These are phyloP conservation scores for Pezicula radicicola DNA, from an alignment of 2,329 filamentous ascomycete genomes.

Conservation along the genomic window DNA sequence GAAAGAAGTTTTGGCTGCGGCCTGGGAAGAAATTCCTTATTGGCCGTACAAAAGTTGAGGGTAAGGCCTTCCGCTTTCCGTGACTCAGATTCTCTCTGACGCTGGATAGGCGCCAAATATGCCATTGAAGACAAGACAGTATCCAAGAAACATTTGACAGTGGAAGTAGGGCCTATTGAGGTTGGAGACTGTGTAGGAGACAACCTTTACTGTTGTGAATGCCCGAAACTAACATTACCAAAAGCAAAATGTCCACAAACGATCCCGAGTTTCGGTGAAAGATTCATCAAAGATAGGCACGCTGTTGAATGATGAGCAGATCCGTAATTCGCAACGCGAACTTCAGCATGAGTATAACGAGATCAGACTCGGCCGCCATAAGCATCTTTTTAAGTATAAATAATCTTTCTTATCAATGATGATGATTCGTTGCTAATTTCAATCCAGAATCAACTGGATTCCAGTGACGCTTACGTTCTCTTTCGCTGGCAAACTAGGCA, in stretches of 20 bases:
- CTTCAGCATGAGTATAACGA: conserved; percentile 57
- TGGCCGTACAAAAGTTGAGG: conserved; percentile 70
- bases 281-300: conserved; percentile 91
- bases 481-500: conserved; percentile 68
- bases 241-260: conserved; percentile 26
- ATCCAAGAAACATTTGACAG: conserved; percentile 82
- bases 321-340: conserved; percentile 58
- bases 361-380: conserved; percentile 70
- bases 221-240: conserved; percentile 12
- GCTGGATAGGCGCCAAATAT: conserved; percentile 54
- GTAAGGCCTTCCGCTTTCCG: conserved; percentile 36
- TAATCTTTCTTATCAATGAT: background rate
- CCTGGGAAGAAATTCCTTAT: conserved; percentile 85
- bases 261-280: conserved; percentile 69
- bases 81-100: conserved; percentile 6
- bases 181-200: conserved; percentile 62
- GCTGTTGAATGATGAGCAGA: conserved; percentile 67
- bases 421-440: conserved; percentile 1
- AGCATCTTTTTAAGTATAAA: conserved; percentile 55
- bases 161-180: conserved; percentile 65
- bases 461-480: conserved; percentile 81
- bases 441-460: conserved; percentile 68
- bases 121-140: conserved; percentile 78
- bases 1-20: conserved; percentile 76
- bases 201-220: background rate